Evolutionary conservation across 352 stramenopile genomes (phyloP), one percentile per base, ranked within the genome.

Genomic region (Globisporangium irregulare): DNA sequence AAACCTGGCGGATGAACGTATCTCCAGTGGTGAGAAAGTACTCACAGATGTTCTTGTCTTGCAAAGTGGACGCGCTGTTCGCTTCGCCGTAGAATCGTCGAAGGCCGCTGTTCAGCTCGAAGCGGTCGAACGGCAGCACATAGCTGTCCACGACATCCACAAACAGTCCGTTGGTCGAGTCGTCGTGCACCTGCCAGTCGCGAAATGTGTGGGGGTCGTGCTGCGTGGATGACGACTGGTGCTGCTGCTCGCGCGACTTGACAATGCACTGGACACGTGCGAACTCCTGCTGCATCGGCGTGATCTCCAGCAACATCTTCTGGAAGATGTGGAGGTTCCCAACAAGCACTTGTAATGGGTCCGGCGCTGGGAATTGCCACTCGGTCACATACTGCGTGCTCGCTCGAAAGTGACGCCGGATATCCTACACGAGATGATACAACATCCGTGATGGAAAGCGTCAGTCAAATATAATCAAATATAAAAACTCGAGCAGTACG

Each of bases 131-230:
- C 3, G 50, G 50, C 50, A 15, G n/a, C 50, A 29, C 12, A 22
- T 25, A 55, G 50, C 50, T 55, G 50, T 55, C n/a, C 50, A 55
- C 50, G n/a, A 32, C 8, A 22, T 55, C 50, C 50, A 55, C n/a
- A 24, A 29, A 55, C 4, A 55, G n/a, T 4, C 50, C 50, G n/a
- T 55, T 55, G n/a, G 50, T 55, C 50, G 50, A 29, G n/a, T 55
- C 50, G 14, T 55, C 50, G 50, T 5, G 50, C 50, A 55, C 50
- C 50, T 55, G 50, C 50, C 50, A 55, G 50, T 55, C 50, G 50
- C n/a, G 50, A 24, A 55, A 55, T 22, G n/a, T 55, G 34, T 41
- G 34, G 50, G 29, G 20, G 50, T 12, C 14, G 8, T 32, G 22
- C 8, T 25, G 50, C n/a, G n/a, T 24, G 7, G 18, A 22, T 10